A percentile compares a stretch with the other conserved stretches of the same genome.
phyloP scores from a whole-genome alignment of 2,329 filamentous ascomycete species.

The Coleophoma crateriformis region DNA sequence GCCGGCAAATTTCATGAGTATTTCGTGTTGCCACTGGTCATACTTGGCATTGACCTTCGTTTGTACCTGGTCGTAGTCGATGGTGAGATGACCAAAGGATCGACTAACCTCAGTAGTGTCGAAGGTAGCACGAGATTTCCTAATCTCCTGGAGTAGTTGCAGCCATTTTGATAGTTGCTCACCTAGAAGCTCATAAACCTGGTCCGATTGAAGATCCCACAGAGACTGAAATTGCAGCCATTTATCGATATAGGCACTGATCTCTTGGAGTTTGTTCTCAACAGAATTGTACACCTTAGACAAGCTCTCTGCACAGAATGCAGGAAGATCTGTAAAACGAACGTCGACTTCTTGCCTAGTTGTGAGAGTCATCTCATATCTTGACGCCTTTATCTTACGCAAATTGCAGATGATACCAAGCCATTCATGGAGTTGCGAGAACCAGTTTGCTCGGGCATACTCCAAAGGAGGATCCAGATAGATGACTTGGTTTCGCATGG shows the following conservation, averaged over 20 bases:
- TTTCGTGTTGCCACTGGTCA: conserved; percentile 98
- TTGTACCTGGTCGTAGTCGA: conserved; percentile 98
- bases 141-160: conserved; percentile 92
- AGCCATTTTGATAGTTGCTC: conserved; percentile 92
- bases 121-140: conserved; percentile 92
- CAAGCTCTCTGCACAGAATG: conserved; percentile 74
- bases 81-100: conserved; percentile 87
- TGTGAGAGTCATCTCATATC: conserved; percentile 85
- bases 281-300: conserved; percentile 76
- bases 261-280: conserved; percentile 74
- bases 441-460: conserved; percentile 89
- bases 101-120: conserved; percentile 93
- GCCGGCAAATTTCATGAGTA: conserved; percentile 85
- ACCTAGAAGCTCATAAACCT: conserved; percentile 87
- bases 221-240: conserved; percentile 98
- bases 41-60: conserved; percentile 99
- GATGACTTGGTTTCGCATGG: conserved; percentile 97
- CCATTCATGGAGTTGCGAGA: conserved; percentile 88
- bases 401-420: conserved; percentile 88
- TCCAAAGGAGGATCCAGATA: conserved; percentile 92
- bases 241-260: conserved; percentile 86
- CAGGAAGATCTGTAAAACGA: conserved; percentile 79
- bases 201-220: conserved; percentile 94
- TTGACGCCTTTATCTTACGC: conserved; percentile 87
- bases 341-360: conserved; percentile 58